These are phyloP conservation scores for Warburgia ugandensis DNA, from an alignment of 164 flowering plant species.

Conservation along the genomic window DNA sequence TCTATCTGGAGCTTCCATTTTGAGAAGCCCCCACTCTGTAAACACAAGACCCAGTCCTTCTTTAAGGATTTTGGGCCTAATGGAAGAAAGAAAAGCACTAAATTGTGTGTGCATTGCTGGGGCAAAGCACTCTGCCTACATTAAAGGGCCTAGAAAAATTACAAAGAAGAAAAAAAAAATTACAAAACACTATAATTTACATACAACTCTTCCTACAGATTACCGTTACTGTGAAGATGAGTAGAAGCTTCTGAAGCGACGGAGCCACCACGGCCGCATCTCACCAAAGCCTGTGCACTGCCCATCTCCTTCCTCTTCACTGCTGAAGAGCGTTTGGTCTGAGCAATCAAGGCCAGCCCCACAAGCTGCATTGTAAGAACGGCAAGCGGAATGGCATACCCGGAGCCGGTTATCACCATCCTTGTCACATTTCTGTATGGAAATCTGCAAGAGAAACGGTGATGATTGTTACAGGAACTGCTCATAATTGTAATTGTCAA, in stretches of 20 bases:
- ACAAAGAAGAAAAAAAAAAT: too few species aligned
- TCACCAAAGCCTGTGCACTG: conserved; percentile 87
- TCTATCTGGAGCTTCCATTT: conserved; percentile 37
- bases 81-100: conserved; percentile 15
- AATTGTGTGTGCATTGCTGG: too few species aligned
- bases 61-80: conserved; percentile 19
- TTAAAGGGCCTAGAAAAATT: conserved; percentile 21
- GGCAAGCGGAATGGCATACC: conserved; percentile 93
- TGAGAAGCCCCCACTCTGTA: conserved; percentile 34
- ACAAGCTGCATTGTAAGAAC: conserved; percentile 81
- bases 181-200: conserved; percentile 45
- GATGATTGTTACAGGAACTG: too few species aligned
- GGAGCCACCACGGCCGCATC: conserved; percentile 50
- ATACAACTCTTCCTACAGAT: conserved; percentile 21
- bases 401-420: conserved; percentile 94
- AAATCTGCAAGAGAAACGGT: too few species aligned
- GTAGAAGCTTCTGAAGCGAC: conserved; percentile 30
- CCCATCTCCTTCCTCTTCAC: conserved; percentile 63
- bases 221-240: conserved; percentile 15
- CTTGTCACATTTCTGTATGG: conserved; percentile 89
- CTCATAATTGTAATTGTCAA: too few species aligned
- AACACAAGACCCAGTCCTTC: conserved; percentile 25
- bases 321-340: conserved; percentile 91
- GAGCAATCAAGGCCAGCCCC: conserved; percentile 96
- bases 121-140: too few species aligned